phyloP scores from a whole-genome alignment of 768 basidiomycete species.

The Russula olivacea region DNA sequence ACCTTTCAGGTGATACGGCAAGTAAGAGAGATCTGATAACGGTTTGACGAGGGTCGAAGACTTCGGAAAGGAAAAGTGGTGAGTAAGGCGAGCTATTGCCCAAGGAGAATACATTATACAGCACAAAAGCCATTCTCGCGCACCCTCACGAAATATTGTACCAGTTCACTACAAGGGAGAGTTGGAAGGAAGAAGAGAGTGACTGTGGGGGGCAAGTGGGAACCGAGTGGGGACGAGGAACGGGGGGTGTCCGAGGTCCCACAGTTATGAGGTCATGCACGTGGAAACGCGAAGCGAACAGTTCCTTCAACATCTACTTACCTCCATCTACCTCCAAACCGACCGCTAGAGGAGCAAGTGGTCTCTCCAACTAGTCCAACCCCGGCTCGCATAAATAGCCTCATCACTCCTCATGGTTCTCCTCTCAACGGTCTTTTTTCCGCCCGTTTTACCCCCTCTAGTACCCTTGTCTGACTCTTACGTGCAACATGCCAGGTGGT shows the following conservation, averaged over 20 bases:
- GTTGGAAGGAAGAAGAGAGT: not conserved
- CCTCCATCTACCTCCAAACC: not conserved
- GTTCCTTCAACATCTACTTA: not conserved
- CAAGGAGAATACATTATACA: too few species aligned
- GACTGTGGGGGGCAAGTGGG: not conserved
- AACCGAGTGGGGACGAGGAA: too few species aligned
- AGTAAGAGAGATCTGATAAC: not conserved
- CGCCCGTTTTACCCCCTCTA: not conserved
- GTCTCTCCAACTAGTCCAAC: not conserved
- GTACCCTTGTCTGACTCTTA: not conserved
- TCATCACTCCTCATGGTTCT: not conserved
- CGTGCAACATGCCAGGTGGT: conserved; percentile 26
- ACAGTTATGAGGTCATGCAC: not conserved
- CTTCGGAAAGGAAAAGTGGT: not conserved
- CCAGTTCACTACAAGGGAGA: not conserved
- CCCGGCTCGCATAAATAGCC: conserved; percentile 13
- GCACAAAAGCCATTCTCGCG: too few species aligned
- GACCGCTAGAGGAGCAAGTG: not conserved
- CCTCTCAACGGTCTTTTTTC: conserved; percentile 2
- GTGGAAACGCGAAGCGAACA: not conserved
- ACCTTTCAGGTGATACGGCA: not conserved
- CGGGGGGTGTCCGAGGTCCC: not conserved
- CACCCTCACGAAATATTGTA: too few species aligned
- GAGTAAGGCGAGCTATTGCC: not conserved
- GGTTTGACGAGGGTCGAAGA: not conserved